These are phyloP conservation scores for Tuber indicum DNA, from an alignment of 495 filamentous ascomycete species.

Conservation along the genomic window DNA sequence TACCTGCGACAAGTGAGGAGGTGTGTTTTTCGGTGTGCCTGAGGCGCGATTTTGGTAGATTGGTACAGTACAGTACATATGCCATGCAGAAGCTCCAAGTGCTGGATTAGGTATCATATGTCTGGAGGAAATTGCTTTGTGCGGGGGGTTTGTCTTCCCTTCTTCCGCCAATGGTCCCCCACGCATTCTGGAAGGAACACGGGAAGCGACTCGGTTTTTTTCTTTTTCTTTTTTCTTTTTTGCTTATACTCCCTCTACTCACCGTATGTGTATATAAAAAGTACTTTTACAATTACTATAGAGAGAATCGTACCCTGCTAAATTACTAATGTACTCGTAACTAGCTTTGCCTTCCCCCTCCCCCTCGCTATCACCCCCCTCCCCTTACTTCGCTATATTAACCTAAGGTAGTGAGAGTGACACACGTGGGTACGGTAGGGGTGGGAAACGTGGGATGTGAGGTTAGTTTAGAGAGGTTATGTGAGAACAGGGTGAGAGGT, in stretches of 20 bases:
- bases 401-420: neutral
- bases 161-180: neutral
- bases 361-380: neutral
- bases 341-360: neutral
- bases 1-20: conserved; percentile 2
- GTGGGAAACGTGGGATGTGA: neutral
- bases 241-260: neutral
- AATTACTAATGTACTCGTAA: neutral
- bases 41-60: neutral
- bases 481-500: neutral
- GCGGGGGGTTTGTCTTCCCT: neutral
- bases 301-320: neutral
- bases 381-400: neutral
- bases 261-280: neutral
- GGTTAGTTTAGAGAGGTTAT: neutral
- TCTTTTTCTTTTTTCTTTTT: neutral
- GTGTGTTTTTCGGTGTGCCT: conserved; percentile 1
- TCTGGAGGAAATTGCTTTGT: neutral
- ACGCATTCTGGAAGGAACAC: conserved; percentile 4
- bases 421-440: neutral
- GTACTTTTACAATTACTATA: neutral
- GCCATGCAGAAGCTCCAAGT: neutral
- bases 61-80: neutral
- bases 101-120: neutral
- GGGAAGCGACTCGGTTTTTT: neutral